Percentiles rank a stretch among this genome's conserved stretches.
Conservation (phyloP, 257 asterid genomes). For the Solanum lycopersicoides region DNA sequence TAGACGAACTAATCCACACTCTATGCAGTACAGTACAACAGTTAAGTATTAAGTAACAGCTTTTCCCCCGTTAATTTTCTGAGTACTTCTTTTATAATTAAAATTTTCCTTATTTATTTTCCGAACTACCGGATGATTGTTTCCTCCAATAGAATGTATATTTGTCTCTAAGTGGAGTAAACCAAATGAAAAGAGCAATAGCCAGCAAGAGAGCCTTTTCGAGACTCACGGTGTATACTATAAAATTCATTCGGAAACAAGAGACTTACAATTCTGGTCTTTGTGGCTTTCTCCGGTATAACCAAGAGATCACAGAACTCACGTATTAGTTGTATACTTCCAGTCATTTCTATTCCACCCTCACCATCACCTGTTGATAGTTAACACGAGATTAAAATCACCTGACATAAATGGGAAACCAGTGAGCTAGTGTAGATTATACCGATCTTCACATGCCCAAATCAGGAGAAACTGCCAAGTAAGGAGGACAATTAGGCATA, state of each 20-base stretch:
- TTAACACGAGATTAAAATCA: background rate
- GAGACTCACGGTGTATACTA: background rate
- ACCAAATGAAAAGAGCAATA: background rate
- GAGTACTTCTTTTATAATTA: background rate
- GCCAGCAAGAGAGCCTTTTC: background rate
- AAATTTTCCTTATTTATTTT: background rate
- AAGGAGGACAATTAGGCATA: background rate
- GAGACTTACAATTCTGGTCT: slow-evolving; percentile 69
- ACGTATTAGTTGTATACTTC: slow-evolving; percentile 71
- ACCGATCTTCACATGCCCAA: background rate
- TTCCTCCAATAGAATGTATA: background rate
- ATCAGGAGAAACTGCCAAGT: background rate
- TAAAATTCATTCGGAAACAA: background rate
- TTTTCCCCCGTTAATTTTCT: background rate
- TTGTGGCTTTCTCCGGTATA: slow-evolving; percentile 50
- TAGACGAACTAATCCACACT: background rate
- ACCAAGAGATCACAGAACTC: slow-evolving; percentile 69
- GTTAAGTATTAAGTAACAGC: background rate
- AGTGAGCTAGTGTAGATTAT: background rate
- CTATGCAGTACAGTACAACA: background rate
- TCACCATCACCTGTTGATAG: slow-evolving; percentile 74
- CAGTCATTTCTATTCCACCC: slow-evolving; percentile 93
- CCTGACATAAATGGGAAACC: background rate
- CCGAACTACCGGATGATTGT: background rate
- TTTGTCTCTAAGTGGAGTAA: background rate